phyloP scores from a whole-genome alignment of 129 eudicot species.

The Lactuca sativa region DNA sequence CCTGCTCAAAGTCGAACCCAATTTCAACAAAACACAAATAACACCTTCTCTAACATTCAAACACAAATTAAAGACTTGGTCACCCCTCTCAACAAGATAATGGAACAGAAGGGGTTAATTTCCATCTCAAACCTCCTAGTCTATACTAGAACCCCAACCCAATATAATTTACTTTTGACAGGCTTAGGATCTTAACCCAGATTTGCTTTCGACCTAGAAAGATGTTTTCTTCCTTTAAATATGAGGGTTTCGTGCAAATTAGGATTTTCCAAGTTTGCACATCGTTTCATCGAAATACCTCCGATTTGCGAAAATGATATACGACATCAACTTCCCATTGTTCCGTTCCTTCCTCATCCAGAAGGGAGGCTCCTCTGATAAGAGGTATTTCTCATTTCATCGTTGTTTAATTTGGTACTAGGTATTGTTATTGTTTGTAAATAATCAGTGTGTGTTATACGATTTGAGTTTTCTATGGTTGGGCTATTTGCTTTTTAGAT shows the following conservation, averaged over 20 bases:
- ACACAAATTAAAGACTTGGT: too few species aligned
- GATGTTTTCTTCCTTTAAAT: neutral
- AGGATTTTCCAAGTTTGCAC: slow-evolving; percentile 25
- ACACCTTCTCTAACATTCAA: too few species aligned
- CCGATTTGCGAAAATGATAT: slow-evolving; percentile 41
- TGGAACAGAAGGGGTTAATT: too few species aligned
- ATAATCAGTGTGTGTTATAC: neutral
- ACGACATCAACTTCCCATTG: slow-evolving; percentile 81
- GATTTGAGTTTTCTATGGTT: neutral
- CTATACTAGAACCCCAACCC: neutral
- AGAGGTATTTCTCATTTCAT: slow-evolving; percentile 40
- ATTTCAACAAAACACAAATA: too few species aligned
- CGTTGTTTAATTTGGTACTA: neutral
- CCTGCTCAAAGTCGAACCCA: too few species aligned
- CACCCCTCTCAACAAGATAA: too few species aligned
- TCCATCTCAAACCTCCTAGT: too few species aligned
- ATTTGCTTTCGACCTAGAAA: neutral
- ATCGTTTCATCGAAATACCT: neutral
- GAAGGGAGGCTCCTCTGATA: slow-evolving; percentile 75
- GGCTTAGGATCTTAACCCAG: neutral
- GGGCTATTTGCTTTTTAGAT: neutral
- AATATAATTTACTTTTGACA: neutral
- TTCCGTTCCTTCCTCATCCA: slow-evolving; percentile 88
- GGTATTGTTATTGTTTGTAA: neutral
- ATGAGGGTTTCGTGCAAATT: neutral